phyloP scores from a whole-genome alignment of 352 stramenopile genomes.

The Globisporangium orthogonon region DNA sequence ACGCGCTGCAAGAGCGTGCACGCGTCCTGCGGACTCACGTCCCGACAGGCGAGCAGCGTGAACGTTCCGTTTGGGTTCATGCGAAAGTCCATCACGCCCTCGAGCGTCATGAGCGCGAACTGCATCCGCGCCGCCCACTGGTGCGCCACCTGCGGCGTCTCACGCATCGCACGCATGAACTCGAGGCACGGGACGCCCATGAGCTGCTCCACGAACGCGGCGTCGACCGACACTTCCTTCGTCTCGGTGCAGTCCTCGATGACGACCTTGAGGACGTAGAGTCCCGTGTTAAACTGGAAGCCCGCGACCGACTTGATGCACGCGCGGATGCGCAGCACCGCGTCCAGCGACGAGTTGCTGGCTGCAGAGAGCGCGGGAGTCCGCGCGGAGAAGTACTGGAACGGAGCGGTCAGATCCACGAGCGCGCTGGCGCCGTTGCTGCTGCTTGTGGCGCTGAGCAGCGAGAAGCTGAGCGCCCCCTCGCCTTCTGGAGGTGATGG shows the following conservation, averaged over 20 bases:
- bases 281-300: slow-evolving; percentile 71
- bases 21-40: slow-evolving; percentile 33
- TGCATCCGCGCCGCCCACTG: slow-evolving; percentile 72
- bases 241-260: slow-evolving; percentile 74
- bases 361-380: slow-evolving; percentile 12
- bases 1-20: slow-evolving; percentile 41
- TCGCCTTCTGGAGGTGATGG: neutral
- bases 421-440: neutral
- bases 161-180: slow-evolving; percentile 69
- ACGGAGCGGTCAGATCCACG: slow-evolving; percentile 22
- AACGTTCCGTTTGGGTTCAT: slow-evolving; percentile 22
- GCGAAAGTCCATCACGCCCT: slow-evolving; percentile 67
- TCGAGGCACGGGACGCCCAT: slow-evolving; percentile 70
- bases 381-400: slow-evolving; percentile 50
- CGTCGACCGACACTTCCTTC: slow-evolving; percentile 40
- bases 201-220: slow-evolving; percentile 51
- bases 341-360: slow-evolving; percentile 10
- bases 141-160: slow-evolving; percentile 44
- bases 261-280: slow-evolving; percentile 62
- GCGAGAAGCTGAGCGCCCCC: slow-evolving; percentile 11
- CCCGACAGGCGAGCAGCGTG: slow-evolving; percentile 43
- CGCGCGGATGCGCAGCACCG: slow-evolving; percentile 46
- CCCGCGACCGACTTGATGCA: slow-evolving; percentile 81
- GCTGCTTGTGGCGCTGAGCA: neutral
- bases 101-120: slow-evolving; percentile 71